These are phyloP conservation scores for Eucalyptus polybractea DNA, from an alignment of 345 rosid species.

Conservation along the genomic window DNA sequence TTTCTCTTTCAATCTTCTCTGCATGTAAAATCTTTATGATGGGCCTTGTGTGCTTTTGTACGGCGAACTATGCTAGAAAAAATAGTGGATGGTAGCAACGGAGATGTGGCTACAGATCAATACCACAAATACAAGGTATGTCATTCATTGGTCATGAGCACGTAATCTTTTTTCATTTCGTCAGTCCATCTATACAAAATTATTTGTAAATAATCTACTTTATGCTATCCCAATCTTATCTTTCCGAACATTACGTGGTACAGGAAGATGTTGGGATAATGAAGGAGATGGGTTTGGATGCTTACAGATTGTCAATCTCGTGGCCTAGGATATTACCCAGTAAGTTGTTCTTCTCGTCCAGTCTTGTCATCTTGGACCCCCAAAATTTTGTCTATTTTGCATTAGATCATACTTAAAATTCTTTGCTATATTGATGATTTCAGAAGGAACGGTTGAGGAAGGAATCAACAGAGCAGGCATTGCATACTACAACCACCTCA, in stretches of 20 bases:
- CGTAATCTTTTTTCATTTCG: background rate
- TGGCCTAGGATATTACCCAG: conserved; percentile 42
- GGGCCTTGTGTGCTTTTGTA: background rate
- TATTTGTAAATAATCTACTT: background rate
- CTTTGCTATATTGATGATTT: background rate
- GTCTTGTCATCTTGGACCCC: too few relatives aligned
- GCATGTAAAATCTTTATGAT: background rate
- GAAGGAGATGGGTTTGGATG: conserved; percentile 24
- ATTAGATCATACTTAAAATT: background rate
- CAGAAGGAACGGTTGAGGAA: conserved; percentile 10
- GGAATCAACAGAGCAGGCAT: conserved; percentile 21
- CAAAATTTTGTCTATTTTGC: background rate
- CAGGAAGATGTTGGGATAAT: conserved; percentile 25
- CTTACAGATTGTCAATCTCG: conserved; percentile 37
- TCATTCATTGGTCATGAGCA: background rate
- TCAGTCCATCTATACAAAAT: background rate
- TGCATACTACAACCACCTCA: conserved; percentile 22
- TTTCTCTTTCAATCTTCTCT: background rate
- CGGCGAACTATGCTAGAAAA: background rate
- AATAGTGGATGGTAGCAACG: conserved; percentile 30
- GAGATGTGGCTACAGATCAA: conserved; percentile 34
- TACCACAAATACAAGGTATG: conserved; percentile 47
- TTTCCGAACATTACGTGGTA: background rate
- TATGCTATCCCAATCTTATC: background rate
- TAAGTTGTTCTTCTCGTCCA: background rate